phyloP scores from a whole-genome alignment of 441 rosid genomes.

The Brassica hybrid region DNA sequence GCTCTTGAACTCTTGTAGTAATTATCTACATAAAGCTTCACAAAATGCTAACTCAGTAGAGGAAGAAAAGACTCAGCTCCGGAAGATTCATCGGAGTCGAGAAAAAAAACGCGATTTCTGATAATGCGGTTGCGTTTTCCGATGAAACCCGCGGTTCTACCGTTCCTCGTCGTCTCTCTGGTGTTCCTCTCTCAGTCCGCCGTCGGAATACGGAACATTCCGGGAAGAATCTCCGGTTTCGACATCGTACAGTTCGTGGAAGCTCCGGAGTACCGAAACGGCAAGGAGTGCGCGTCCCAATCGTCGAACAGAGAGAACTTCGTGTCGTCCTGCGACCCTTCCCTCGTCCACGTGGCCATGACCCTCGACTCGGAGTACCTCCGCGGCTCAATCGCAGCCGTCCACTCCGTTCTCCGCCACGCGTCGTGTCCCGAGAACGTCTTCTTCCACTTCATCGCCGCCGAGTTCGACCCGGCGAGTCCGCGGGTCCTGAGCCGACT shows the following conservation, averaged over 20 bases:
- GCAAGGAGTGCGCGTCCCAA: conserved; percentile 57
- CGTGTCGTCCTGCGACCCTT: conserved; percentile 66
- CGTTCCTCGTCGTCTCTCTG: conserved; percentile 20
- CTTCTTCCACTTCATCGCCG: conserved; percentile 84
- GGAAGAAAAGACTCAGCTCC: neutral
- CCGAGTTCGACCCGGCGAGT: conserved; percentile 83
- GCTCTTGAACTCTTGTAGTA: neutral
- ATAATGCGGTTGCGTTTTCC: conserved; percentile 37
- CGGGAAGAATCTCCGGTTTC: conserved; percentile 25
- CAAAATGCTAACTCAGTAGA: conserved; percentile 15
- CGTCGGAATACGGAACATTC: conserved; percentile 60
- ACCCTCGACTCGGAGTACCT: conserved; percentile 88
- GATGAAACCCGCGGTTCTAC: conserved; percentile 33
- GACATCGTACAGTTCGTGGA: conserved; percentile 48
- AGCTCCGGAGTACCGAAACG: conserved; percentile 92
- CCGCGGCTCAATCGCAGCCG: conserved; percentile 93
- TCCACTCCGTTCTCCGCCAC: conserved; percentile 85
- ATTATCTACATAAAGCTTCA: conserved; percentile 14
- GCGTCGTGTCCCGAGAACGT: conserved; percentile 89
- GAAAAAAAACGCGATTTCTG: conserved; percentile 20
- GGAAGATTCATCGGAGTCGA: too few species aligned
- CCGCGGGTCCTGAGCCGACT: conserved; percentile 75
- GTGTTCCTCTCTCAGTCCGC: conserved; percentile 39
- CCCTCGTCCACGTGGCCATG: conserved; percentile 84
- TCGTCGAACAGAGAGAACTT: conserved; percentile 22